These are phyloP conservation scores for Pittosporum tobira DNA, from an alignment of 129 eudicot genomes.

Conservation along the genomic window DNA sequence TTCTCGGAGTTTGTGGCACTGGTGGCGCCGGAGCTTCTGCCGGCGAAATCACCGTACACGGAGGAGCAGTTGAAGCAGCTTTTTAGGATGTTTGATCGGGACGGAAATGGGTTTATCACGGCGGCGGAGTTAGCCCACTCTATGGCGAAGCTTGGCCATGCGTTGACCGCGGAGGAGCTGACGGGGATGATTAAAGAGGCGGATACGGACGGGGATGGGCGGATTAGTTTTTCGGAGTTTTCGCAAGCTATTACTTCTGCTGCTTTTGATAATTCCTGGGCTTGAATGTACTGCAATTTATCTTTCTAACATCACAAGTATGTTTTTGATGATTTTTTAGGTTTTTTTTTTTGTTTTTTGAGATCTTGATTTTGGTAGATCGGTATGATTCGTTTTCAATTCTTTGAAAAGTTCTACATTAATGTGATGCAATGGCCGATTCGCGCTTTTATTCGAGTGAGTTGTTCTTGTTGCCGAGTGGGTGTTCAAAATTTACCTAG, in stretches of 20 bases:
- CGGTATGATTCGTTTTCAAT: no score
- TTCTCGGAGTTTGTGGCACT: constrained; percentile 85
- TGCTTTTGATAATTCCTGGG: constrained; percentile 75
- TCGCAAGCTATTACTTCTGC: constrained; percentile 75
- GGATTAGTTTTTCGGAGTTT: constrained; percentile 16
- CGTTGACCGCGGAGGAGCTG: constrained; percentile 15
- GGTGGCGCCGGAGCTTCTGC: constrained; percentile 83
- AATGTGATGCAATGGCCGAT: no score
- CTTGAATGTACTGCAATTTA: constrained; percentile 25
- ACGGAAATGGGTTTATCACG: constrained; percentile 80
- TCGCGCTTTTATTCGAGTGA: no score
- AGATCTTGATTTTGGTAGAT: not conserved
- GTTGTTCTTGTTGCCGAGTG: no score
- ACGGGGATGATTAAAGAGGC: constrained; percentile 18
- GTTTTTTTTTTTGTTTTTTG: not conserved
- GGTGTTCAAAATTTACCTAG: no score
- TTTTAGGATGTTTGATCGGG: constrained; percentile 86
- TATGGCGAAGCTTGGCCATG: constrained; percentile 43
- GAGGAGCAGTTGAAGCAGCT: constrained; percentile 70
- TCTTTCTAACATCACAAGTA: no score
- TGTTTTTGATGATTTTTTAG: no score
- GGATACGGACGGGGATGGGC: constrained; percentile 12
- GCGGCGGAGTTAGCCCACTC: constrained; percentile 93
- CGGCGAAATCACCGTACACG: constrained; percentile 74
- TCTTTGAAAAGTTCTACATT: no score